Base-by-base conservation (phyloP, 1,284 basidiomycete genomes). In the Ceratobasidium sp. region DNA sequence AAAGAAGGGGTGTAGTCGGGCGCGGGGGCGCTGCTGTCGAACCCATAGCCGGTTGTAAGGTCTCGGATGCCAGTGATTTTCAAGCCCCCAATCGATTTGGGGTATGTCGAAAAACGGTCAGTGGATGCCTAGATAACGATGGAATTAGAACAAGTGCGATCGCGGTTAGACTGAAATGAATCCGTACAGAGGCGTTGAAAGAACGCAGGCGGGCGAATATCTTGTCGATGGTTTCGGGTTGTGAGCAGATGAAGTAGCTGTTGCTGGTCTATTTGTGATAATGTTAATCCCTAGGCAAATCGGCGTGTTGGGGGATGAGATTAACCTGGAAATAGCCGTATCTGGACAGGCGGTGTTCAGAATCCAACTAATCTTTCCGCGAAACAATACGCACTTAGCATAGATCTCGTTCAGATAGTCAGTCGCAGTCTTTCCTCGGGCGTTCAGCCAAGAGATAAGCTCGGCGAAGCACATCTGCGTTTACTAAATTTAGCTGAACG, bases 191-290 rank as follows among this genome's bases (percentile, higher is more conserved):
- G 19, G 76, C 37, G 62, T 81, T 83, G 77, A 84, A 90, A 77
- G 85, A 84, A 31, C 93, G 87, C 22, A 95, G 83, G 31, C 85
- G 84, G 11, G 83, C 79, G 78, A 95, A 95, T 61, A 94, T 92
- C 46, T 79, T 80, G 75, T 91, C 86, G 74, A 92, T 89, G 13
- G 84, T 89, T 31, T 81, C 74, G 6, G 90, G 85, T 74, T 93
- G 87, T 29, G 82, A 83, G 79, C 92, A 94, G 72, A 92, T 82
- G 81, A 94, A 94, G 81, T 95, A 95, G 77, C 89, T 89, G 80
- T 95, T 95, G 77, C 85, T 89, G 0, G 92, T 93, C 91, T 93
- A 77, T 34, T 53, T 24, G 39, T 49, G n/a, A n/a, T n/a, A n/a
- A n/a, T n/a, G n/a, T n/a, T 46, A 48, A 2, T 58, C 48, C 49